A percentile compares a stretch with the other conserved stretches of the same genome.
Evolutionary conservation across 331 rosid genomes (phyloP).

Genomic region (Erythrophleum ivorense): DNA sequence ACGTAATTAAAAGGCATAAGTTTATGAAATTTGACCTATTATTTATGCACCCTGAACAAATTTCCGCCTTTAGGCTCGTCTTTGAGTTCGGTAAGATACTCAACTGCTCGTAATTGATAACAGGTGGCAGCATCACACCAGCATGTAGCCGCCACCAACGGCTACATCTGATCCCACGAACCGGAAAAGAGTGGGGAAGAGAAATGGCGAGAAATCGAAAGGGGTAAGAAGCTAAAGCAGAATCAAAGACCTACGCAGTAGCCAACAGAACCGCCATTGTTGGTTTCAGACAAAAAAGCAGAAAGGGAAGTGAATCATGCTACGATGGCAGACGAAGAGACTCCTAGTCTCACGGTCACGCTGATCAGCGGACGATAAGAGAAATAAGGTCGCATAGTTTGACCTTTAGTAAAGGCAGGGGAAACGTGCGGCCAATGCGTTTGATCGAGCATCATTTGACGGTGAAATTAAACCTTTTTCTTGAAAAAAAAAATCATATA

Average conservation of each 20-base stretch:
- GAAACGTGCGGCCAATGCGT: background rate
- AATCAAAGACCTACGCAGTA: background rate
- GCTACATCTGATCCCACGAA: background rate
- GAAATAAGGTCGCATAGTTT: background rate
- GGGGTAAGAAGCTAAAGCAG: too few species aligned
- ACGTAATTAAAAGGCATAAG: background rate
- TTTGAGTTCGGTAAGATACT: background rate
- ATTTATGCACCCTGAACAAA: background rate
- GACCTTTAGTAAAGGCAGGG: background rate
- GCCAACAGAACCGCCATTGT: background rate
- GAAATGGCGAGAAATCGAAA: background rate
- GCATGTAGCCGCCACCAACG: background rate
- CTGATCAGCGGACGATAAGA: too few species aligned
- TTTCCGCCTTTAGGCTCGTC: background rate
- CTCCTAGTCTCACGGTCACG: background rate
- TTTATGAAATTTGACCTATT: background rate
- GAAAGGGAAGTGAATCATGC: background rate
- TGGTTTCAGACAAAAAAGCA: background rate
- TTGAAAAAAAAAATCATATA: too few species aligned
- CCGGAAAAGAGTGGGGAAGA: background rate
- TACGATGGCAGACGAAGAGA: background rate
- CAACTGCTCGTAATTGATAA: background rate
- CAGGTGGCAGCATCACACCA: background rate
- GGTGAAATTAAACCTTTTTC: too few species aligned
- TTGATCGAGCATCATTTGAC: too few species aligned